Evolutionary conservation across 495 filamentous ascomycete genomes (phyloP).

Genomic region (Jackrogersella multiformis): DNA sequence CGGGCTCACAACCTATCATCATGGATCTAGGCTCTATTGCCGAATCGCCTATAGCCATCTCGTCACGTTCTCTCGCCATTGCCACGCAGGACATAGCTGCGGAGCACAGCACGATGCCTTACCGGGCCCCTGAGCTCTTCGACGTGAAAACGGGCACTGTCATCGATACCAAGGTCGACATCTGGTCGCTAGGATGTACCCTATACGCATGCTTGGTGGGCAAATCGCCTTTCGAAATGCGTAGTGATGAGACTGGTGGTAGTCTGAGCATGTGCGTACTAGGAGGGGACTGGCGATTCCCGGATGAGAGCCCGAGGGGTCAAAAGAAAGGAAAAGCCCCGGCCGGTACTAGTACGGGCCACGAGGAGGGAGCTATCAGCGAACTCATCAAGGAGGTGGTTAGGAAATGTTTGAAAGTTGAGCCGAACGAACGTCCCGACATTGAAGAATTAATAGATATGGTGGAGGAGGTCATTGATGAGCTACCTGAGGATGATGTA

Average conservation of each 20-base stretch:
- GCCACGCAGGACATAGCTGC: slow-evolving; percentile 93
- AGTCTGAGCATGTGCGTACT: slow-evolving; percentile 90
- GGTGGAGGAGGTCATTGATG: slow-evolving; percentile 77
- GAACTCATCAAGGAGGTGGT: slow-evolving; percentile 85
- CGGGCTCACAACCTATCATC: slow-evolving; percentile 87
- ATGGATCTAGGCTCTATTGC: slow-evolving; percentile 97
- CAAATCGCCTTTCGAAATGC: slow-evolving; percentile 95
- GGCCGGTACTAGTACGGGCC: slow-evolving; percentile 35
- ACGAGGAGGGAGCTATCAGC: slow-evolving; percentile 65
- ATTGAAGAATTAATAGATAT: slow-evolving; percentile 87
- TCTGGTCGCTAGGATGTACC: slow-evolving; percentile 97
- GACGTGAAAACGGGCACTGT: slow-evolving; percentile 94
- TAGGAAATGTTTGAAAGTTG: slow-evolving; percentile 87
- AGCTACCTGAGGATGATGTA: slow-evolving; percentile 75
- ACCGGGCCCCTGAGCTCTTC: slow-evolving; percentile 96
- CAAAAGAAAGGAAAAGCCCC: slow-evolving; percentile 66
- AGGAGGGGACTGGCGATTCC: slow-evolving; percentile 93
- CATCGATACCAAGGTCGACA: slow-evolving; percentile 97
- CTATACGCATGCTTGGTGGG: slow-evolving; percentile 95
- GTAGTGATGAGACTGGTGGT: slow-evolving; percentile 94
- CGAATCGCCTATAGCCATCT: slow-evolving; percentile 90
- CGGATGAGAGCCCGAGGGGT: slow-evolving; percentile 73
- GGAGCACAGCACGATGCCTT: slow-evolving; percentile 98
- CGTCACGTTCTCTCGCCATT: slow-evolving; percentile 87
- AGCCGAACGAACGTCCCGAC: slow-evolving; percentile 89